A percentile compares a stretch with the other conserved stretches of the same genome.
These are phyloP conservation scores for Solidago caesia DNA, from an alignment of 129 eudicot genomes.

Conservation along the genomic window DNA sequence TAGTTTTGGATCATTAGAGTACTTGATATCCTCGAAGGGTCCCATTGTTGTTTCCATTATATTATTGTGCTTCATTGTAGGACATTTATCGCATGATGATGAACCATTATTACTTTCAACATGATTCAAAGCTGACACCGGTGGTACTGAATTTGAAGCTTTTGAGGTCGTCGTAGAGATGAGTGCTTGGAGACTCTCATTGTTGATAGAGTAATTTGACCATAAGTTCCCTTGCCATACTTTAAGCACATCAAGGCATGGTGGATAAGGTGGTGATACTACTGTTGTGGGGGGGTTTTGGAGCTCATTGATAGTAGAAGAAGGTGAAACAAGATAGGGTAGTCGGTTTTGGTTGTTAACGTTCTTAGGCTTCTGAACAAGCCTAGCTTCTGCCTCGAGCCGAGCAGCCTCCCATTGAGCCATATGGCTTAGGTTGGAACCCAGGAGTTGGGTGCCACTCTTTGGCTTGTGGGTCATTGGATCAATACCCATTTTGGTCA, in stretches of 20 bases:
- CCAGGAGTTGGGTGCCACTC: conserved; percentile 39
- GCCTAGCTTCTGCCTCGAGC: conserved; percentile 76
- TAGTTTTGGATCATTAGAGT: conserved; percentile 21
- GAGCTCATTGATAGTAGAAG: conserved; percentile 9
- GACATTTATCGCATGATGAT: conserved; percentile 14
- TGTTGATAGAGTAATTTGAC: conserved; percentile 34
- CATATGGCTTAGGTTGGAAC: conserved; percentile 80
- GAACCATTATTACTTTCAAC: conserved; percentile 17
- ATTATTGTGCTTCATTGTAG: conserved; percentile 22
- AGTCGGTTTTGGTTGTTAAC: conserved; percentile 14
- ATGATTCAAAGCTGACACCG: conserved; percentile 10
- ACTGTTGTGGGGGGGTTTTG: conserved; percentile 14
- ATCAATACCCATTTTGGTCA: conserved; percentile 74
- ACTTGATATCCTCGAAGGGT: conserved; percentile 19
- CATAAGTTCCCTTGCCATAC: conserved; percentile 61
- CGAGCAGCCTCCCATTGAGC: conserved; percentile 88
- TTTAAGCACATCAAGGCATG: conserved; percentile 62
- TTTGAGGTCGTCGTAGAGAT: conserved; percentile 40
- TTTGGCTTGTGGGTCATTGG: conserved; percentile 77
- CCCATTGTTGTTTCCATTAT: conserved; percentile 19
- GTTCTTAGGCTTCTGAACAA: conserved; percentile 51
- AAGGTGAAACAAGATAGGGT: conserved; percentile 15
- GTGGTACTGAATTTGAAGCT: conserved; percentile 28
- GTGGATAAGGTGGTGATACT: conserved; percentile 24
- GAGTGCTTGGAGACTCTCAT: conserved; percentile 51